Evolutionary conservation across 2,329 filamentous ascomycete genomes (phyloP).

Genomic region (Allantophomopsis cytisporea): DNA sequence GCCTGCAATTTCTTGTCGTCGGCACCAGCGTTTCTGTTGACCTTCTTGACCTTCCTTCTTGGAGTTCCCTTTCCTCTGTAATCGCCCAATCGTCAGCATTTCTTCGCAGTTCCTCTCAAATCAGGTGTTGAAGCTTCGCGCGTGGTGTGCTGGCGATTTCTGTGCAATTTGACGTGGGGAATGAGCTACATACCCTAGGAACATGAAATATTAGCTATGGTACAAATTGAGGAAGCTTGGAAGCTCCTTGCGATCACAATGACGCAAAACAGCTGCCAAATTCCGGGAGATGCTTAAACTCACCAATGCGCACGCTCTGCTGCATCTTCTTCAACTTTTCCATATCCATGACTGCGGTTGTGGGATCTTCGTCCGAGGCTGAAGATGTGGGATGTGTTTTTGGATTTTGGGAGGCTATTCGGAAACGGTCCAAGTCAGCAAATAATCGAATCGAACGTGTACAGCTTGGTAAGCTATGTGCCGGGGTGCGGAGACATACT

Average conservation of each 20-base stretch:
- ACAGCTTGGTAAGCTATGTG: no score
- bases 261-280: no score
- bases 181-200: slow-evolving; percentile 10
- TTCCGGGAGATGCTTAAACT: slow-evolving; percentile 1
- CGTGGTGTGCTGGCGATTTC: neutral
- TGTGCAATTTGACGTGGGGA: neutral
- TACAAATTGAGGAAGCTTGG: neutral
- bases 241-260: neutral
- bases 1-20: slow-evolving; percentile 99
- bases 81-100: slow-evolving; percentile 1
- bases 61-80: slow-evolving; percentile 87
- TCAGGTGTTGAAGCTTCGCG: neutral
- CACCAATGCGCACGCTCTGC: slow-evolving; percentile 39
- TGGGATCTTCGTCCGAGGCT: slow-evolving; percentile 12
- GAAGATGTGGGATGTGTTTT: slow-evolving; percentile 5
- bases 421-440: slow-evolving; percentile 2
- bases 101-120: neutral
- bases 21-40: slow-evolving; percentile 79
- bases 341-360: slow-evolving; percentile 43
- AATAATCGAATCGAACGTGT: neutral
- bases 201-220: slow-evolving; percentile 6
- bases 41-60: slow-evolving; percentile 96
- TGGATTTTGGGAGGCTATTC: slow-evolving; percentile 4
- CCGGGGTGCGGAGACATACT: slow-evolving; percentile 4
- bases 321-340: slow-evolving; percentile 55